Conservation (phyloP, 352 stramenopile genomes). For the Globisporangium yorkense region DNA sequence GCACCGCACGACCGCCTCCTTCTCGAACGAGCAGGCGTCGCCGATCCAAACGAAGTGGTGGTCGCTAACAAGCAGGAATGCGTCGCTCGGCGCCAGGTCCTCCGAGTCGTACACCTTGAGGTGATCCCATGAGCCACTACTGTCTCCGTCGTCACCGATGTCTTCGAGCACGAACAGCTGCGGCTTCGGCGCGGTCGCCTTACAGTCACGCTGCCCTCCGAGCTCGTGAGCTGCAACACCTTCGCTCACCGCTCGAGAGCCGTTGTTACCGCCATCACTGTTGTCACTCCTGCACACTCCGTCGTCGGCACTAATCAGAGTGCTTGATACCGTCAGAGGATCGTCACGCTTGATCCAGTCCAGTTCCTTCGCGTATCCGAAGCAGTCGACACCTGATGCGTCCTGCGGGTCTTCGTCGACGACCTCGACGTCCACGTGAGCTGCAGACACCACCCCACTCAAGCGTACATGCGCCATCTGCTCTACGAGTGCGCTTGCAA, state of each 20-base stretch:
- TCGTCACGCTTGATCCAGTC: slow-evolving; percentile 16
- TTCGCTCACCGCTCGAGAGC: too few species aligned
- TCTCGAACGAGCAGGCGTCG: slow-evolving; percentile 4
- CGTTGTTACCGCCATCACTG: neutral
- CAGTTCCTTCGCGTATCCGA: slow-evolving; percentile 34
- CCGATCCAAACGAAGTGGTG: slow-evolving; percentile 43
- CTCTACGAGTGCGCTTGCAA: slow-evolving; percentile 13
- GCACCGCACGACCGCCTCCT: slow-evolving; percentile 11
- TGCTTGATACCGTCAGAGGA: neutral
- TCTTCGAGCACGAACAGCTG: slow-evolving; percentile 37
- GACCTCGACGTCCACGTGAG: neutral
- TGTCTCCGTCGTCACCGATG: neutral
- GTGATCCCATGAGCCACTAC: slow-evolving; percentile 30
- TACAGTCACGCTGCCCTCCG: too few species aligned
- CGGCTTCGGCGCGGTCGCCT: slow-evolving; percentile 5
- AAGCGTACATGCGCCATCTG: slow-evolving; percentile 22
- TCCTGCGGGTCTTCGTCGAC: neutral
- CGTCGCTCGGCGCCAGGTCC: slow-evolving; percentile 28
- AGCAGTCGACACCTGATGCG: slow-evolving; percentile 13
- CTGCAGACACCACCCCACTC: neutral
- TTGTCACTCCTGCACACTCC: too few species aligned
- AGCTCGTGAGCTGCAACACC: too few species aligned
- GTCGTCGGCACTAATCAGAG: neutral
- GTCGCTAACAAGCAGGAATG: slow-evolving; percentile 29
- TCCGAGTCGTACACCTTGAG: slow-evolving; percentile 61